Evolutionary conservation across 805 yeast species (phyloP), one percentile per base, ranked within the genome.

Genomic region (Saccharomycopsis sp.): DNA sequence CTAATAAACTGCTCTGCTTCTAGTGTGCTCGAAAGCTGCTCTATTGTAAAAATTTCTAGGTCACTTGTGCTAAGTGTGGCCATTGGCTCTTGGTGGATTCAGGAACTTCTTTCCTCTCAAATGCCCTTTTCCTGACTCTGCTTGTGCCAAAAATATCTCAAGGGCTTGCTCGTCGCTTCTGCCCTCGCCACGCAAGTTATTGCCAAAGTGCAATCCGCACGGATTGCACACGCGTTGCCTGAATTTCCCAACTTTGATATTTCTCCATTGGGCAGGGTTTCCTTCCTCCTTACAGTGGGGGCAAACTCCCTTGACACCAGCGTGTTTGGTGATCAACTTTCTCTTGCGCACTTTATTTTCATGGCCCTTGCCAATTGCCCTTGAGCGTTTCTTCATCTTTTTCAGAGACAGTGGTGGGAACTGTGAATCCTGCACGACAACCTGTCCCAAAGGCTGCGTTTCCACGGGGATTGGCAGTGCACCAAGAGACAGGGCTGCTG

Each of bases 101-200:
- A 26, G 8, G 20, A 12, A 36, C 10, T 36, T 36, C 35, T 36
- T 36, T 19, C 39, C 39, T 17, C 39, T 36, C 12, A 25, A 26
- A 6, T 25, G 8, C 5, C 22, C 39, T 8, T 19, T 26, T 9
- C 39, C 30, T 2, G 18, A 15, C 34, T 29, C 16, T 23, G n/a
- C 18, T 18, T 36, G 27, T 12, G 32, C 12, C 2, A 23, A 23
- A 29, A 36, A 29, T 15, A 36, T 26, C 15, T 8, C 15, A n/a
- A 36, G 12, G 12, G 39, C 39, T 13, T 13, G 16, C 15, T n/a
- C 17, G 9, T 29, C 19, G 10, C 22, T 32, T 23, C 18, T 12
- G 8, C 9, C 10, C 9, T 22, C 10, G 2, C 19, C 9, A 10
- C 19, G 12, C 9, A 5, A 16, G 18, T 9, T 10, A 23, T 17